Base-by-base conservation (phyloP, 176 grass and related monocot genomes). In the Musa schizocarpa region DNA sequence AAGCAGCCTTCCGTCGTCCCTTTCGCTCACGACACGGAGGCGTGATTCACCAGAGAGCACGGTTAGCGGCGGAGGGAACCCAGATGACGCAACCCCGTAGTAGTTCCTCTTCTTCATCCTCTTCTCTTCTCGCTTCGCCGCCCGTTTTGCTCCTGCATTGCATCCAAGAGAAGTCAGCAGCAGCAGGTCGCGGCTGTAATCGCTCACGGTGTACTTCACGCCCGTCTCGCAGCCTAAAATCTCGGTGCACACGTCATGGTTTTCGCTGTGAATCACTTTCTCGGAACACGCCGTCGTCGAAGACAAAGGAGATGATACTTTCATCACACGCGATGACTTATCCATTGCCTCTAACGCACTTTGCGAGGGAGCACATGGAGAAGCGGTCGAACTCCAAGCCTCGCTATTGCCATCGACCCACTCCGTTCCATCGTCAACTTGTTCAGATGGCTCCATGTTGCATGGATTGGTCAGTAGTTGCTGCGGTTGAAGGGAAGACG, bases 181-280 rank as follows among this genome's bases (percentile, higher is more conserved):
- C 34, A 43, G 34, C 54, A 57, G 54, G 12, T 83, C 82, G 22
- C 63, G 51, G 13, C 76, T 82, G 54, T 78, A 77, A 17, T 83
- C 75, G 43, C 74, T 74, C 1, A 22, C 14, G 5, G 61, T 54
- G 50, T 96, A 89, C 25, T 87, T 50, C 27, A 76, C 81, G 69
- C 92, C 92, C 51, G 76, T 96, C 79, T 96, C 92, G 66, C 86
- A 96, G 26, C 92, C 92, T 69, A 96, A 81, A 16, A 74, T 83
- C 86, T 96, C 92, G 22, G 92, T 96, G 77, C 84, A 96, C 77
- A 66, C 71, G 43, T 89, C 88, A 16, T 87, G 84, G 86, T 83
- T 92, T 66, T 82, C 78, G 78, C 71, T 81, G 75, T 54, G 76
- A n/a, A 43, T 43, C 34, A 43, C 34, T 6, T 43, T 43, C 34